phyloP scores from a whole-genome alignment of 352 stramenopile genomes.

The Bremia lactucae region DNA sequence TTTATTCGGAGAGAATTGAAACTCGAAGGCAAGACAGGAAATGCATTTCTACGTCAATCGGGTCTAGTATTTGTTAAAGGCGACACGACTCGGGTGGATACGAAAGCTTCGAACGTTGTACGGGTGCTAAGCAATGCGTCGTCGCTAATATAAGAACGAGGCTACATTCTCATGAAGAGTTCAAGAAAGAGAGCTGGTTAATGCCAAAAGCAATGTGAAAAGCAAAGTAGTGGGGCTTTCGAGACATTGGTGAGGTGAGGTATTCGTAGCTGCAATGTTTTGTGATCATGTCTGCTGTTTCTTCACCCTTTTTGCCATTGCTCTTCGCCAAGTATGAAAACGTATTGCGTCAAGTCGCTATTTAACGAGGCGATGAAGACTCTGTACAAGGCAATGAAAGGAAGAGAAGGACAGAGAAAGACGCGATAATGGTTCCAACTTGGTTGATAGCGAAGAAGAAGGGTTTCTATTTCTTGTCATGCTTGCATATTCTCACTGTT shows the following conservation, averaged over 20 bases:
- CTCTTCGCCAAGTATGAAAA: neutral
- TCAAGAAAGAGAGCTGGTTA: too few relatives aligned
- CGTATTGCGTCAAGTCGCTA: too few relatives aligned
- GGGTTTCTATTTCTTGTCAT: too few relatives aligned
- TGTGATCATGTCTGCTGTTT: constrained; percentile 1
- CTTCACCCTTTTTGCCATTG: neutral
- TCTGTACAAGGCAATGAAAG: too few relatives aligned
- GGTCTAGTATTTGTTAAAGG: constrained; percentile 57
- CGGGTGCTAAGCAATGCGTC: constrained; percentile 72
- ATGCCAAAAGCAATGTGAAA: too few relatives aligned
- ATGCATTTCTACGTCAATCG: constrained; percentile 64
- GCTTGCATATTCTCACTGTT: too few relatives aligned
- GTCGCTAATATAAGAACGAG: constrained; percentile 63
- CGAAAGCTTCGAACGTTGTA: constrained; percentile 75
- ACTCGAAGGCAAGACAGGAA: constrained; percentile 57
- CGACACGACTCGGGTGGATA: constrained; percentile 58
- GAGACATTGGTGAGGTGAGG: constrained; percentile 1
- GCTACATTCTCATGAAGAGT: too few relatives aligned
- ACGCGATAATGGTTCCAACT: too few relatives aligned
- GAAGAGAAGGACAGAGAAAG: too few relatives aligned
- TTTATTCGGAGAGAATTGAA: constrained; percentile 68
- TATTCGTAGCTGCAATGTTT: constrained; percentile 10
- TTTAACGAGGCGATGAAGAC: too few relatives aligned
- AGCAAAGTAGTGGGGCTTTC: too few relatives aligned
- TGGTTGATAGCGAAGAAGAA: too few relatives aligned